Evolutionary conservation across 2,329 filamentous ascomycete species (phyloP).

Genomic region (Fusarium udum): DNA sequence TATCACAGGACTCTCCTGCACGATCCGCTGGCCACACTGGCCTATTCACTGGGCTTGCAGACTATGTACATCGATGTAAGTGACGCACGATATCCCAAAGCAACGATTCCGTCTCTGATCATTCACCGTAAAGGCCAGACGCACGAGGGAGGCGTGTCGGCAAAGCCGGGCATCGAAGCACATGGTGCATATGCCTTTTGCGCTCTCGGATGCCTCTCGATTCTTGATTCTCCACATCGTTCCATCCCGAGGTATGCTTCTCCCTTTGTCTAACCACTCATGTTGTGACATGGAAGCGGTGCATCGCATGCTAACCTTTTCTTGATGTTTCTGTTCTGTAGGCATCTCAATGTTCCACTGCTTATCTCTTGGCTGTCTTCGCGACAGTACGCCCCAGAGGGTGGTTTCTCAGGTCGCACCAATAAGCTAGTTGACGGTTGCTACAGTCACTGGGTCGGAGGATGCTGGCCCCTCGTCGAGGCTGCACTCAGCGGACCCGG

Average conservation of each 20-base stretch:
- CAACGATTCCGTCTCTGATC: constrained; percentile 24
- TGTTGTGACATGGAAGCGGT: constrained; percentile 42
- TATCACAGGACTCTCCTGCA: constrained; percentile 77
- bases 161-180: constrained; percentile 85
- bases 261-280: constrained; percentile 44
- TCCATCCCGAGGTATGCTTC: constrained; percentile 74
- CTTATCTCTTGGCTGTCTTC: constrained; percentile 89
- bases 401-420: constrained; percentile 90
- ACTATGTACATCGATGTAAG: constrained; percentile 84
- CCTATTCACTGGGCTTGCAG: constrained; percentile 77
- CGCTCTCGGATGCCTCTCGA: constrained; percentile 86
- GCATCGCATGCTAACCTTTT: constrained; percentile 50
- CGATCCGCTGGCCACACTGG: constrained; percentile 67
- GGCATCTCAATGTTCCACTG: constrained; percentile 78
- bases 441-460: constrained; percentile 97
- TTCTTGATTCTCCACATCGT: constrained; percentile 80
- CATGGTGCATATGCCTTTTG: constrained; percentile 98
- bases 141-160: constrained; percentile 93
- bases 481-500: constrained; percentile 71
- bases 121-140: constrained; percentile 74
- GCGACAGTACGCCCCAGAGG: constrained; percentile 89
- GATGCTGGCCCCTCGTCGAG: constrained; percentile 92
- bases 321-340: constrained; percentile 48
- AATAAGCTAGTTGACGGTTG: constrained; percentile 99
- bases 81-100: constrained; percentile 42